These are phyloP conservation scores for Gardenia jasminoides DNA, from an alignment of 257 asterid species.

Conservation along the genomic window DNA sequence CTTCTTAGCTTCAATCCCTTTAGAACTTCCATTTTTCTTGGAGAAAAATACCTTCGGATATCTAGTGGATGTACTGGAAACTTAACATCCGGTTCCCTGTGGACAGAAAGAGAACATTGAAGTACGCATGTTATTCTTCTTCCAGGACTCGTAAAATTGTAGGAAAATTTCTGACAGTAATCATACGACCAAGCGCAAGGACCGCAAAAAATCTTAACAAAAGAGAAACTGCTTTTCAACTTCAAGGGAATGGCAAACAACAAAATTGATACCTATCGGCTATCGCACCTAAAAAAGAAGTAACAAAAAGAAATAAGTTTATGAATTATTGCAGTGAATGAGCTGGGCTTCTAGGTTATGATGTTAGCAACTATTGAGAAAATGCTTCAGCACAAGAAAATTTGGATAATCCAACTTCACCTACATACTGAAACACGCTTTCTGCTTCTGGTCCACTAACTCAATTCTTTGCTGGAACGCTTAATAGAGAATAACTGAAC, in stretches of 20 bases:
- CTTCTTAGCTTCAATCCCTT: constrained; percentile 11
- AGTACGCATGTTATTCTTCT: no score
- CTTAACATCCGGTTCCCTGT: constrained; percentile 44
- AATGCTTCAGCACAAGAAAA: not conserved
- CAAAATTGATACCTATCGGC: not conserved
- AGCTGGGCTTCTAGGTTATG: no score
- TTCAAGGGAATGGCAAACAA: no score
- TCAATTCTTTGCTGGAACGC: not conserved
- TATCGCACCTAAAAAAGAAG: not conserved
- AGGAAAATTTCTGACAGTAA: no score
- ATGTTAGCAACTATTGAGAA: not conserved
- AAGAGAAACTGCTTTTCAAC: not conserved
- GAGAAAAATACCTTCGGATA: constrained; percentile 9
- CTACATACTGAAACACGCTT: no score
- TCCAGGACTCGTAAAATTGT: no score
- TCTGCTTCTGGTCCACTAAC: no score
- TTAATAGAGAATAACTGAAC: not conserved
- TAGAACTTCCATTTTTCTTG: not conserved
- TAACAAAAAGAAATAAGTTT: not conserved
- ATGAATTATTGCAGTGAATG: not conserved
- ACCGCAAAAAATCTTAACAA: not conserved
- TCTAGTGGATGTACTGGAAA: constrained; percentile 40
- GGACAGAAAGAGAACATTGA: no score
- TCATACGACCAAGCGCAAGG: no score
- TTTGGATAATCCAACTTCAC: no score